Percentiles rank a stretch among this genome's conserved stretches.
Conservation (phyloP, 108 stramenopile species). For the Epithemia pelagica region DNA sequence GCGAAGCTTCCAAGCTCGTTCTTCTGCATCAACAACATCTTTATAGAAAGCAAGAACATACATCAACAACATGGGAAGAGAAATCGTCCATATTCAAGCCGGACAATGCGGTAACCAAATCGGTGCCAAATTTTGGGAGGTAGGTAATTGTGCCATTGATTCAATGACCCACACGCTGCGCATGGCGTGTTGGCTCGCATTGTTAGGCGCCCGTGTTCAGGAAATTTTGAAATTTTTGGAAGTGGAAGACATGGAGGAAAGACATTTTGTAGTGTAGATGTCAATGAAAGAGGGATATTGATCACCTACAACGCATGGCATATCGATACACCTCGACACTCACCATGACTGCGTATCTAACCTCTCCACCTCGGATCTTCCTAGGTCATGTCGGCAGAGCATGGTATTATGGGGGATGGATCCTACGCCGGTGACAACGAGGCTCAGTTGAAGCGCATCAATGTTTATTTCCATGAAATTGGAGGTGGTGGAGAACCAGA, state of each 20-base stretch:
- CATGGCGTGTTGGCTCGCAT: no score
- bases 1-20: not conserved
- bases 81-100: conserved; percentile 98
- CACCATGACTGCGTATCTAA: no score
- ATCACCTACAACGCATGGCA: no score
- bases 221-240: no score
- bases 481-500: conserved; percentile 46
- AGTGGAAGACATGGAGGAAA: no score
- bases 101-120: conserved; percentile 98
- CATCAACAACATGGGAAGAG: conserved; percentile 35
- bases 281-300: no score
- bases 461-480: conserved; percentile 79
- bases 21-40: no score
- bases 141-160: conserved; percentile 25
- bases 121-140: conserved; percentile 97
- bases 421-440: conserved; percentile 70
- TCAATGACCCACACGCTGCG: not conserved
- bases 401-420: conserved; percentile 64
- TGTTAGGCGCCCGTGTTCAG: no score
- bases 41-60: no score
- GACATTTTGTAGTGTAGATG: no score
- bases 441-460: conserved; percentile 70
- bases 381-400: conserved; percentile 87
- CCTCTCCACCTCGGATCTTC: no score
- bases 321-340: no score